These are phyloP conservation scores for Polysphondylium violaceum DNA, from an alignment of 78 protist species.

Conservation along the genomic window DNA sequence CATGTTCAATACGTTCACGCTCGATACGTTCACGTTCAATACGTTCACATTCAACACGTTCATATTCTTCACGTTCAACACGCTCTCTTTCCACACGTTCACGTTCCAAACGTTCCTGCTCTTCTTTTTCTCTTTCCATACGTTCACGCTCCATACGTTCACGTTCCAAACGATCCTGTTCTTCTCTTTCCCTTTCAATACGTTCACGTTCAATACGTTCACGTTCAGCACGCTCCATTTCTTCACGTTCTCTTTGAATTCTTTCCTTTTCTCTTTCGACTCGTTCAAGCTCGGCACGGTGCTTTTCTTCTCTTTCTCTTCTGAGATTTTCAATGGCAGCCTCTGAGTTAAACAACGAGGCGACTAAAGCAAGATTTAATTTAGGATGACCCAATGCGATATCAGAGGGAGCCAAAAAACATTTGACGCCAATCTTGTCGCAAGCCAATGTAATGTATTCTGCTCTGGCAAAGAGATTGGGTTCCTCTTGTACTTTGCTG, in stretches of 20 bases:
- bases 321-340: slow-evolving; percentile 64
- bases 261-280: slow-evolving; percentile 45
- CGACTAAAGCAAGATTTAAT: slow-evolving; percentile 62
- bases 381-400: slow-evolving; percentile 78
- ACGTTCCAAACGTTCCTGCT: slow-evolving; percentile 26
- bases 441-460: slow-evolving; percentile 64
- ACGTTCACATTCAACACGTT: slow-evolving; percentile 44
- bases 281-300: slow-evolving; percentile 5
- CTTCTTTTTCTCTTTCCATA: slow-evolving; percentile 20
- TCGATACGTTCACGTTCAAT: slow-evolving; percentile 27
- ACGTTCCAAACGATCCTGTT: slow-evolving; percentile 18
- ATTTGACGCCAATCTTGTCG: slow-evolving; percentile 69
- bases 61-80: slow-evolving; percentile 14
- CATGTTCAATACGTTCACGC: slow-evolving; percentile 22
- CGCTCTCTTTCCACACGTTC: slow-evolving; percentile 59
- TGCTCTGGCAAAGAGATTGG: slow-evolving; percentile 61
- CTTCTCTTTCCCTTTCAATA: slow-evolving; percentile 3
- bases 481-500: background rate
- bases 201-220: slow-evolving; percentile 41
- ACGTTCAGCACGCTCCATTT: background rate
- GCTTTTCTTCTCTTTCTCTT: slow-evolving; percentile 45
- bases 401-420: slow-evolving; percentile 68
- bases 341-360: slow-evolving; percentile 65
- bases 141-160: slow-evolving; percentile 47
- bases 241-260: slow-evolving; percentile 4